These are phyloP conservation scores for Acanthamoeba lenticulata DNA, from an alignment of 208 protist species.

Conservation along the genomic window DNA sequence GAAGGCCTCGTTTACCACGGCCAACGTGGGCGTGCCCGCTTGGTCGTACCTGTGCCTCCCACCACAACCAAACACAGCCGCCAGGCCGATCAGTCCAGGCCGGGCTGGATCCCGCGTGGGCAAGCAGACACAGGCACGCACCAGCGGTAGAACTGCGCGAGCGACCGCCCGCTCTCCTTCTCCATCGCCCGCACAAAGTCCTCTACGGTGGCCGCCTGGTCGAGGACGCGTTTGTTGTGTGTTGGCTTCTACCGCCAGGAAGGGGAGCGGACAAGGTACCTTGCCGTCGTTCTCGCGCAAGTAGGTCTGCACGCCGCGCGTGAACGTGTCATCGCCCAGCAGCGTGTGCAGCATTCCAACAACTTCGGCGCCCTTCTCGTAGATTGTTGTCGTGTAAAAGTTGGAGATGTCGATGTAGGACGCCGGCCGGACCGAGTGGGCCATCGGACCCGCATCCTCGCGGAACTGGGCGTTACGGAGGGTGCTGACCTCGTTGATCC, in stretches of 20 bases:
- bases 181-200: conserved; percentile 72
- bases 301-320: conserved; percentile 50
- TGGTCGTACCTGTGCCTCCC: neutral
- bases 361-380: conserved; percentile 82
- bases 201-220: conserved; percentile 50
- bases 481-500: conserved; percentile 79
- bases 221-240: neutral
- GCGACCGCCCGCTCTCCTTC: conserved; percentile 1
- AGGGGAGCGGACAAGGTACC: neutral
- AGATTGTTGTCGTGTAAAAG: conserved; percentile 85
- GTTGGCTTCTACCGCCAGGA: neutral
- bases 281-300: conserved; percentile 44
- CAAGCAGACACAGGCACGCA: neutral
- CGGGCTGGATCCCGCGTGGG: too few relatives aligned
- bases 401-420: conserved; percentile 84
- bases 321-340: conserved; percentile 58
- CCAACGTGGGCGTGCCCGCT: conserved; percentile 41
- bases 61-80: neutral
- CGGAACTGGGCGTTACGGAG: conserved; percentile 77
- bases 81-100: neutral
- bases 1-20: neutral
- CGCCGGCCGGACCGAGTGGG: conserved; percentile 81
- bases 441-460: conserved; percentile 75
- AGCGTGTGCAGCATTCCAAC: conserved; percentile 79
- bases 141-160: conserved; percentile 67